A percentile compares a stretch with the other conserved stretches of the same genome.
phyloP scores from a whole-genome alignment of 1,284 basidiomycete species.

The Trametes sp. region DNA sequence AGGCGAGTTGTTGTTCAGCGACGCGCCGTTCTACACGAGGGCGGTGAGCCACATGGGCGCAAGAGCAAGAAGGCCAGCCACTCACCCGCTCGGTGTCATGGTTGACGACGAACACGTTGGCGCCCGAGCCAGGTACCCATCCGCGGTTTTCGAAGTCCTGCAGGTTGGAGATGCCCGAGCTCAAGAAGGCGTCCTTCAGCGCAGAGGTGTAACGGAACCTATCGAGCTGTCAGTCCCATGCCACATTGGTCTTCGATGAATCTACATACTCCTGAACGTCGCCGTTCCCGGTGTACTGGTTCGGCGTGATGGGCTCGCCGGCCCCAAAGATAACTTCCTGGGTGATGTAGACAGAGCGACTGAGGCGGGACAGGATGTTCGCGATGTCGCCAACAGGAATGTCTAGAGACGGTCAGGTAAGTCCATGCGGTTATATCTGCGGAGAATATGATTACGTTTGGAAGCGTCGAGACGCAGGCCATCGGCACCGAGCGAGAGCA shows the following conservation, averaged over 20 bases:
- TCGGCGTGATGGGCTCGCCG: constrained; percentile 61
- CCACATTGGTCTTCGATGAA: too few relatives aligned
- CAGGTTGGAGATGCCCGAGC: constrained; percentile 58
- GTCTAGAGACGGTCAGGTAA: constrained; percentile 46
- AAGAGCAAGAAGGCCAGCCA: background rate
- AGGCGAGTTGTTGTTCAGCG: constrained; percentile 65
- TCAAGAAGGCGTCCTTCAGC: constrained; percentile 58
- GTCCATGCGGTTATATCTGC: background rate
- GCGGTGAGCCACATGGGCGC: too few relatives aligned
- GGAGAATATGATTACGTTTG: constrained; percentile 54
- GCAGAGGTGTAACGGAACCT: constrained; percentile 71
- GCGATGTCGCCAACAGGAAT: constrained; percentile 60
- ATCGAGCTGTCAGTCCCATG: background rate
- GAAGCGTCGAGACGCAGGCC: constrained; percentile 74
- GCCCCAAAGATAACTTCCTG: constrained; percentile 65
- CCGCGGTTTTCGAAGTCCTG: constrained; percentile 63
- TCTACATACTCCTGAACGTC: constrained; percentile 69
- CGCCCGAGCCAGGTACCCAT: constrained; percentile 60
- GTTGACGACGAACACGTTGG: constrained; percentile 74
- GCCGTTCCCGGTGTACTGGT: constrained; percentile 62
- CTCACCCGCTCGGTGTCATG: constrained; percentile 74
- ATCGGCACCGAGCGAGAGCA: constrained; percentile 67
- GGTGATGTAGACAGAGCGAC: constrained; percentile 56
- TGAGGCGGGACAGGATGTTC: constrained; percentile 59
- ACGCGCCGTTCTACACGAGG: constrained; percentile 52